A percentile compares a stretch with the other conserved stretches of the same genome.
phyloP scores from a whole-genome alignment of 2,329 filamentous ascomycete genomes.

The Aspergillus udagawae region DNA sequence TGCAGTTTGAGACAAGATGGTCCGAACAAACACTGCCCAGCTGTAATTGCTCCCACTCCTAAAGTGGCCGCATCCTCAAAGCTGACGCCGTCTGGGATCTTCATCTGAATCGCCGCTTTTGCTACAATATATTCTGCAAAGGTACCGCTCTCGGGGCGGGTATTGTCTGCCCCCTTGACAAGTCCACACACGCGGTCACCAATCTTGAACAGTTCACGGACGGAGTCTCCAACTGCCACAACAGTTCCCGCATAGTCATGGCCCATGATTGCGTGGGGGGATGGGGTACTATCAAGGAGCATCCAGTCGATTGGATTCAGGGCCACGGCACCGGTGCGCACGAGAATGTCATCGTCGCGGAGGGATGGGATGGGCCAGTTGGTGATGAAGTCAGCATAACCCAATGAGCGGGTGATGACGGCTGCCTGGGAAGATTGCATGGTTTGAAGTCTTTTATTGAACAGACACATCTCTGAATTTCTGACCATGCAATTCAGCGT shows the following conservation, averaged over 20 bases:
- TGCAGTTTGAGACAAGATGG: not conserved
- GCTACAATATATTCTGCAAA: constrained; percentile 36
- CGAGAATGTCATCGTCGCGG: not conserved
- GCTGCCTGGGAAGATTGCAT: not conserved
- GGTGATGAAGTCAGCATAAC: not conserved
- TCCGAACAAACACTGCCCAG: constrained; percentile 2
- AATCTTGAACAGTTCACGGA: constrained; percentile 8
- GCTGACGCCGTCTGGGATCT: constrained; percentile 26
- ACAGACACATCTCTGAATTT: not conserved
- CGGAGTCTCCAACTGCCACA: not conserved
- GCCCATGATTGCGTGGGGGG: constrained; percentile 1
- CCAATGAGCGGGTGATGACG: not conserved
- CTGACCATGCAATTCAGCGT: not conserved
- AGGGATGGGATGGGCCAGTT: not conserved
- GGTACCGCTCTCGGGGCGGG: constrained; percentile 25
- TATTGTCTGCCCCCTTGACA: constrained; percentile 27
- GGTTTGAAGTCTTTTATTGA: not conserved
- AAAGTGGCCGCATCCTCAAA: constrained; percentile 31
- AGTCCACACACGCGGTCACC: constrained; percentile 36
- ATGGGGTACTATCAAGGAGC: not conserved
- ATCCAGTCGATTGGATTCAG: constrained; percentile 8
- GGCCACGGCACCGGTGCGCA: not conserved
- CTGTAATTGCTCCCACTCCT: constrained; percentile 23
- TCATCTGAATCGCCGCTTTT: constrained; percentile 26
- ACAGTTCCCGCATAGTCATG: constrained; percentile 4